Conservation (phyloP, 306 rosid genomes). For the Oxytropis ochrocephala region DNA sequence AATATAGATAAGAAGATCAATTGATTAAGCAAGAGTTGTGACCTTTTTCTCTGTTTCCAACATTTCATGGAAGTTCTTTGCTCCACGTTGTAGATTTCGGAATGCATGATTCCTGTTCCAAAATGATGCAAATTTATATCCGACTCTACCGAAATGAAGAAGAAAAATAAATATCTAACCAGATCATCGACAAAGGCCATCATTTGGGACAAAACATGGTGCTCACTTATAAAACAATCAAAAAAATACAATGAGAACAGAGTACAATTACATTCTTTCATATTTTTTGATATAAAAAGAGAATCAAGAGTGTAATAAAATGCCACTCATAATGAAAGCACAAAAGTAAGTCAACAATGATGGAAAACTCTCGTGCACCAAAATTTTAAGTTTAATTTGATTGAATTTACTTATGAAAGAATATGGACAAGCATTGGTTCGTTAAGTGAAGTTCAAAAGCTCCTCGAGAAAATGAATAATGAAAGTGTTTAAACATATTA, state of each 20-base stretch:
- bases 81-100: slow-evolving; percentile 72
- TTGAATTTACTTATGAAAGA: slow-evolving; percentile 10
- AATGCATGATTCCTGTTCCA: slow-evolving; percentile 97
- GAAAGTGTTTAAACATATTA: slow-evolving; percentile 21
- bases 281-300: background rate
- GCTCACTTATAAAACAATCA: background rate
- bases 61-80: slow-evolving; percentile 59
- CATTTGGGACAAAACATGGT: background rate
- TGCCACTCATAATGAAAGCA: background rate
- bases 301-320: background rate
- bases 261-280: background rate
- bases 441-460: background rate
- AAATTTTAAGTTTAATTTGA: background rate
- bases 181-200: slow-evolving; percentile 7
- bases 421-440: slow-evolving; percentile 1
- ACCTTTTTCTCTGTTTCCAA: slow-evolving; percentile 96
- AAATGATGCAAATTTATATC: slow-evolving; percentile 96
- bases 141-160: slow-evolving; percentile 79
- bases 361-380: background rate
- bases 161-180: slow-evolving; percentile 23
- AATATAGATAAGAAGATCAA: slow-evolving; percentile 6
- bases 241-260: background rate
- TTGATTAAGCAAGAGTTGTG: slow-evolving; percentile 15
- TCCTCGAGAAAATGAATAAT: background rate
- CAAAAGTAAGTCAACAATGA: background rate